A percentile compares a stretch with the other conserved stretches of the same genome.
Evolutionary conservation across 805 yeast genomes (phyloP).

Genomic region (Saccharomycopsis malanga): DNA sequence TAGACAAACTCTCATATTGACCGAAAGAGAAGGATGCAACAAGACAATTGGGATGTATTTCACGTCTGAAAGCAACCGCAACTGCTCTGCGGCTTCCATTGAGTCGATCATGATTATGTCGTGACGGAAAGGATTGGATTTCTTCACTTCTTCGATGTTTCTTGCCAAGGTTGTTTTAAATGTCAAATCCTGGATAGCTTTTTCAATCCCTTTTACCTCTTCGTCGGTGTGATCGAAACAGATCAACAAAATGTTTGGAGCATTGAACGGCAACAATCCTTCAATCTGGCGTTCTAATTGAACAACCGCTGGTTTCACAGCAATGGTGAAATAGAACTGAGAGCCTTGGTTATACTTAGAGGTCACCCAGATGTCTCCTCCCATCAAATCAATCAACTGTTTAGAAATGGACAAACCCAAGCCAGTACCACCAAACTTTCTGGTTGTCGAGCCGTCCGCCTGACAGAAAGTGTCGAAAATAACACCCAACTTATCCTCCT

Average conservation of each 20-base stretch:
- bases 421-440: slow-evolving; percentile 92
- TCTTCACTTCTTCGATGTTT: slow-evolving; percentile 49
- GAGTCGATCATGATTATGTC: slow-evolving; percentile 82
- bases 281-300: slow-evolving; percentile 60
- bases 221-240: slow-evolving; percentile 52
- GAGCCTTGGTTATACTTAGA: slow-evolving; percentile 78
- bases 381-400: slow-evolving; percentile 83
- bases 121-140: slow-evolving; percentile 47
- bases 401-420: slow-evolving; percentile 82
- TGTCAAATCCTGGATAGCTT: slow-evolving; percentile 46
- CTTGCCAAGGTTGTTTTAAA: slow-evolving; percentile 56
- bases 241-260: slow-evolving; percentile 64
- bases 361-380: slow-evolving; percentile 89
- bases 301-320: slow-evolving; percentile 65
- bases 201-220: slow-evolving; percentile 37
- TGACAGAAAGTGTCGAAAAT: slow-evolving; percentile 89
- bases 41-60: slow-evolving; percentile 81
- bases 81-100: slow-evolving; percentile 61
- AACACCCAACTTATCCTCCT: slow-evolving; percentile 73
- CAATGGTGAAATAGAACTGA: slow-evolving; percentile 72
- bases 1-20: slow-evolving; percentile 72
- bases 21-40: slow-evolving; percentile 67
- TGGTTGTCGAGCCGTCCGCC: slow-evolving; percentile 89
- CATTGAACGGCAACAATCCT: slow-evolving; percentile 61
- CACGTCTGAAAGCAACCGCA: slow-evolving; percentile 65